Evolutionary conservation across 2,329 filamentous ascomycete genomes (phyloP).

Genomic region (Neofusicoccum parvum): DNA sequence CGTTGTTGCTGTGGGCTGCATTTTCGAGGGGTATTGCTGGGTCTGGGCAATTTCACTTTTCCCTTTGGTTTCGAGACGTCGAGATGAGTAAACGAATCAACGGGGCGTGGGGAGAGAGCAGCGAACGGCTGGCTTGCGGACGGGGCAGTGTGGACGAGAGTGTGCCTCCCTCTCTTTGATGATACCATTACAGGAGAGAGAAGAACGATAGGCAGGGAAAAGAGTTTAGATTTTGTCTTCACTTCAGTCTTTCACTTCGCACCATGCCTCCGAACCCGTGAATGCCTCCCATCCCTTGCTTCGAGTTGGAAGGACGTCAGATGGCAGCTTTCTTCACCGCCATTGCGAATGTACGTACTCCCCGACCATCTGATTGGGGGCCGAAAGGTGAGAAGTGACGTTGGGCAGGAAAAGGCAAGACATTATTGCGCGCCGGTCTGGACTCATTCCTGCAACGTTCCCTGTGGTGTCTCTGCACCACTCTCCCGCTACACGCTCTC

Average conservation of each 20-base stretch:
- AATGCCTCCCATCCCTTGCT: background rate
- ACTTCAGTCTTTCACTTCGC: background rate
- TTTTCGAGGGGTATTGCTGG: background rate
- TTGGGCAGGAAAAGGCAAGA: background rate
- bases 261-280: no score
- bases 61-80: no score
- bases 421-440: background rate
- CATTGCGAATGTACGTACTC: background rate
- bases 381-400: no score
- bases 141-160: no score
- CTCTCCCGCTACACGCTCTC: no score
- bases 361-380: no score
- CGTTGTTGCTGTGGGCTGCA: constrained; percentile 6
- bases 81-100: no score
- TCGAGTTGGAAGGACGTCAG: background rate
- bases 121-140: no score
- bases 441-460: no score
- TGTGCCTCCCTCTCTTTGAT: background rate
- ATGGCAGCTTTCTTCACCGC: background rate
- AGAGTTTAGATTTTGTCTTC: background rate
- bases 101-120: no score
- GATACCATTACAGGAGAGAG: background rate
- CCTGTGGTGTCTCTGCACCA: no score
- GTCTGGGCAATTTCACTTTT: background rate
- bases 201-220: background rate